Base-by-base conservation (phyloP, 257 asterid genomes). In the Lantana camara region DNA sequence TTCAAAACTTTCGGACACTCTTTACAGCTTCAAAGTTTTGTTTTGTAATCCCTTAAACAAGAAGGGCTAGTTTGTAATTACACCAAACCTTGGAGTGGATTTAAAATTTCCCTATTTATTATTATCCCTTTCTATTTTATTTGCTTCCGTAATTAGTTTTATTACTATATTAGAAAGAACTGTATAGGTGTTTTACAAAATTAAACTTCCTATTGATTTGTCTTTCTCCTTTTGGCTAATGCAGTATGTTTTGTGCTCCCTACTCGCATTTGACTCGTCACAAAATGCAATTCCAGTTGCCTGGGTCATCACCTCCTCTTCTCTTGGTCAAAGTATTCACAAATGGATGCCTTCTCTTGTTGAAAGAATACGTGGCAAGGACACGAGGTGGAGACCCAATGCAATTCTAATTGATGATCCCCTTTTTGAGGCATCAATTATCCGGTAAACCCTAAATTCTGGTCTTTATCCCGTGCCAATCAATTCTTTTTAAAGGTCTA, bases 341-440 rank as follows among this genome's bases (percentile, higher is more conserved):
- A 76, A 64, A 67, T 80, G 80, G 85, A 29, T 77, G 59, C 48
- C 61, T 1, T 37, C 85, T 29, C 80, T 80, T 16, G 53, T 77
- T 54, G 72, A 80, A 49, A 73, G 78, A 67, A 53, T 64, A 60
- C 80, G 68, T 30, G 71, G 68, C 44, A 77, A 73, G 64, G 85
- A 76, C 63, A 53, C 78, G 32, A 74, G 76, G 48, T 80, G 85
- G 85, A 80, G 69, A 57, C 82, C 82, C 61, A 57, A 57, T 73
- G 82, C 76, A 63, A 1, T 80, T 67, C 66, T 80, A 41, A 76
- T 77, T 48, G 85, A 80, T 34, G 72, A 77, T 73, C 82, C 82
- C 55, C 54, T 66, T 58, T 63, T 67, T 37, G 73, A 72, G 55
- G 75, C 77, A 60, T 66, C 77, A 10, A 58, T 65, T 62, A 61